A percentile compares a stretch with the other conserved stretches of the same genome.
phyloP scores from a whole-genome alignment of 2,329 filamentous ascomycete genomes.

The Fusarium haematococcum region DNA sequence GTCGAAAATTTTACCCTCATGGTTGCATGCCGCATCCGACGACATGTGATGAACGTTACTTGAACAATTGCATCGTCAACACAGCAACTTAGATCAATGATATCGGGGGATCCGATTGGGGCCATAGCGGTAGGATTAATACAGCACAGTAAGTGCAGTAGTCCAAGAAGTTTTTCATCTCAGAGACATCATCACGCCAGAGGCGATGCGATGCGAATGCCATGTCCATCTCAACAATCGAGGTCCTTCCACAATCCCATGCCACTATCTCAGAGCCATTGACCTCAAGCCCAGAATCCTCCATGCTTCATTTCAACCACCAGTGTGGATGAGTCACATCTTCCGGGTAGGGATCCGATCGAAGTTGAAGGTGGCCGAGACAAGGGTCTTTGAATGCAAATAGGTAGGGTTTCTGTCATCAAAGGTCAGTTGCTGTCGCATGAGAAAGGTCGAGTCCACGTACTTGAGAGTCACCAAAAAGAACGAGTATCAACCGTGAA shows the following conservation, averaged over 20 bases:
- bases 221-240: conserved; percentile 7
- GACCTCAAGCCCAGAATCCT: background rate
- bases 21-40: conserved; percentile 14
- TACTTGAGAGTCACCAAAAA: conserved; percentile 12
- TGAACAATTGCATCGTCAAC: background rate
- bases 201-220: conserved; percentile 5
- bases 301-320: background rate
- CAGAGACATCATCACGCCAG: background rate
- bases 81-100: background rate
- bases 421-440: background rate
- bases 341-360: background rate
- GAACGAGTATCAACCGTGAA: background rate
- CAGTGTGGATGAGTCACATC: background rate
- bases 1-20: background rate
- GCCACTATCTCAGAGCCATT: background rate
- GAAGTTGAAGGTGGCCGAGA: background rate
- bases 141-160: background rate
- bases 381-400: background rate
- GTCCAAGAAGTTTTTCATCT: conserved; percentile 2
- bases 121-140: background rate
- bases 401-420: background rate
- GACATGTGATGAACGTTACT: conserved; percentile 14
- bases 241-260: background rate
- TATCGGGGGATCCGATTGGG: background rate
- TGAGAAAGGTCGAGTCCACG: background rate